phyloP scores from a whole-genome alignment of 2,329 filamentous ascomycete species.

The Ophiostoma ulmi region DNA sequence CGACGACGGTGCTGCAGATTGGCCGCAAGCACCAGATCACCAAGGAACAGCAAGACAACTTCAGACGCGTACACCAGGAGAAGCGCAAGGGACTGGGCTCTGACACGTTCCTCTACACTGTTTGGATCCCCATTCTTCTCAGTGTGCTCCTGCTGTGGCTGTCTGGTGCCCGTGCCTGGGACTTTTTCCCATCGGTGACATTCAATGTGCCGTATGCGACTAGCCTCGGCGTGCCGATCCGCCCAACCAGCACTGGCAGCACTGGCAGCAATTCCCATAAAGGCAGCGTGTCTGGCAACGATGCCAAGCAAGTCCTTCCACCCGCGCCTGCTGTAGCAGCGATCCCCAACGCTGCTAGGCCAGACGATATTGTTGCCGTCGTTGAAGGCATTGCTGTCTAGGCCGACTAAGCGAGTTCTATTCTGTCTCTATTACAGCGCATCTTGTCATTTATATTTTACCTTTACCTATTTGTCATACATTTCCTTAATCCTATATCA shows the following conservation, averaged over 20 bases:
- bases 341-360: conserved; percentile 6
- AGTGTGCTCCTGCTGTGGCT: conserved; percentile 28
- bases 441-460: background rate
- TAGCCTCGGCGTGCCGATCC: conserved; percentile 24
- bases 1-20: conserved; percentile 50
- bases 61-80: conserved; percentile 55
- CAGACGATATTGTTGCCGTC: conserved; percentile 13
- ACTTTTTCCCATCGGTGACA: conserved; percentile 25
- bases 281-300: background rate
- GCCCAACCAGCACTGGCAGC: conserved; percentile 13
- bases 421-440: background rate
- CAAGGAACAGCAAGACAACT: conserved; percentile 59
- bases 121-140: conserved; percentile 42
- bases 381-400: conserved; percentile 17
- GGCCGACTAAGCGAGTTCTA: too few species aligned
- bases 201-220: conserved; percentile 28
- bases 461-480: background rate
- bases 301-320: conserved; percentile 17
- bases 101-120: conserved; percentile 62
- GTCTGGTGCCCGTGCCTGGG: conserved; percentile 25
- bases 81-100: conserved; percentile 59
- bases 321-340: conserved; percentile 17
- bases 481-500: too few species aligned
- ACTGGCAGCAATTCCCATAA: background rate
- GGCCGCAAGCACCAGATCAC: conserved; percentile 60